A percentile compares a stretch with the other conserved stretches of the same genome.
phyloP scores from a whole-genome alignment of 2,329 filamentous ascomycete species.

The Exophiala aquamarina region DNA sequence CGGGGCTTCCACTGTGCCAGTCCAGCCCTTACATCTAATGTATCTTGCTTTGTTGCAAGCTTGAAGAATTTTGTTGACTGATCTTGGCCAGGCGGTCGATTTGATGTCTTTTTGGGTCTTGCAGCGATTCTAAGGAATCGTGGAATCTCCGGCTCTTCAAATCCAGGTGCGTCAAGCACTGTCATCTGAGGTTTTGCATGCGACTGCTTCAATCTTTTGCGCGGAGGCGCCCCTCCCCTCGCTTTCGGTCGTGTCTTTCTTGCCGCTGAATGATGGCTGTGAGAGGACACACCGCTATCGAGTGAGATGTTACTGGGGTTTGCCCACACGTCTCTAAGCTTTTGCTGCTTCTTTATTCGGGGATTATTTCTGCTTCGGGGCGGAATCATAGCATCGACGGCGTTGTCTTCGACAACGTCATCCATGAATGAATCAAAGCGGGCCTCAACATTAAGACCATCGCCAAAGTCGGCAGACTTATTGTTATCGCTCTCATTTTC shows the following conservation, averaged over 20 bases:
- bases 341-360: slow-evolving; percentile 15
- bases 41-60: slow-evolving; percentile 54
- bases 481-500: slow-evolving; percentile 12
- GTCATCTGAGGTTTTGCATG: slow-evolving; percentile 14
- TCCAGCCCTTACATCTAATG: slow-evolving; percentile 52
- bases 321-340: not conserved
- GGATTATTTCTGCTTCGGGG: slow-evolving; percentile 9
- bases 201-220: slow-evolving; percentile 14
- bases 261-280: not conserved
- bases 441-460: slow-evolving; percentile 2
- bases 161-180: slow-evolving; percentile 26
- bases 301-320: not conserved
- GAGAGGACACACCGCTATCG: not conserved
- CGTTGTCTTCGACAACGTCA: slow-evolving; percentile 31
- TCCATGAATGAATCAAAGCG: slow-evolving; percentile 10
- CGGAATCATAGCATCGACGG: slow-evolving; percentile 31
- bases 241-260: not conserved
- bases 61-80: slow-evolving; percentile 53
- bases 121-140: slow-evolving; percentile 58
- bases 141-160: slow-evolving; percentile 38
- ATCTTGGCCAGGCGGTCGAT: slow-evolving; percentile 39
- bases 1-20: slow-evolving; percentile 51
- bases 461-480: not conserved
- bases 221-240: slow-evolving; percentile 1
- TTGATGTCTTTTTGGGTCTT: slow-evolving; percentile 52